Evolutionary conservation across 805 yeast species (phyloP), one percentile per base, ranked within the genome.

Genomic region (Lachancea lanzarotensis): DNA sequence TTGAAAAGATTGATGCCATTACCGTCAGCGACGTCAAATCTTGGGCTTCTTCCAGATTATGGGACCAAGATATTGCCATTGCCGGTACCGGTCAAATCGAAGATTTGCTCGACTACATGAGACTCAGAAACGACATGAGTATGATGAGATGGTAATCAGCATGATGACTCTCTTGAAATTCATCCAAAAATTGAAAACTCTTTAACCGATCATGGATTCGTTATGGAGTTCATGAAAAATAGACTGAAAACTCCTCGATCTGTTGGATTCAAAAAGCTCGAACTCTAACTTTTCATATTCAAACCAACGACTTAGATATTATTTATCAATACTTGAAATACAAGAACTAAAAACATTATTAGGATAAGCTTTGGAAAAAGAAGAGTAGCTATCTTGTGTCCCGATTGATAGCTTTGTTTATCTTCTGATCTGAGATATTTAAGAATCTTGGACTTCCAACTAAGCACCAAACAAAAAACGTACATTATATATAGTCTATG

Each of bases 11-110:
- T 59, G 90, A 85, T 60, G 72, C 78, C 46, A 75, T 85, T 56
- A 65, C 79, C 48, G 73, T 75, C 50, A 68, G 72, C 54, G 79
- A 78, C 53, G 70, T 85, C 52, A 78, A 75, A 63, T 69, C 75
- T 42, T 85, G 93, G 93, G 91, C 93, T 54, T 75, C 76, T 61
- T 72, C 74, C 51, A 73, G 78, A 68, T 74, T 85, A 66, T 85
- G 88, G 85, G 95, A 85, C 70, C 84, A 77, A 68, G 95, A 85
- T 69, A 73, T 85, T 60, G 95, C 87, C 56, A 71, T 85, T 59
- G 75, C 91, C 48, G 93, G 84, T 68, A 78, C 85, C 52, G 95
- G 95, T 69, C 85, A 82, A 72, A 84, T 83, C 71, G 95, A 85
- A 76, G 87, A 74, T 54, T 73, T 85, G 69, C 73, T 84, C 65